A percentile compares a stretch with the other conserved stretches of the same genome.
phyloP scores from a whole-genome alignment of 2,329 filamentous ascomycete species.

The Dactylonectria estremocensis region DNA sequence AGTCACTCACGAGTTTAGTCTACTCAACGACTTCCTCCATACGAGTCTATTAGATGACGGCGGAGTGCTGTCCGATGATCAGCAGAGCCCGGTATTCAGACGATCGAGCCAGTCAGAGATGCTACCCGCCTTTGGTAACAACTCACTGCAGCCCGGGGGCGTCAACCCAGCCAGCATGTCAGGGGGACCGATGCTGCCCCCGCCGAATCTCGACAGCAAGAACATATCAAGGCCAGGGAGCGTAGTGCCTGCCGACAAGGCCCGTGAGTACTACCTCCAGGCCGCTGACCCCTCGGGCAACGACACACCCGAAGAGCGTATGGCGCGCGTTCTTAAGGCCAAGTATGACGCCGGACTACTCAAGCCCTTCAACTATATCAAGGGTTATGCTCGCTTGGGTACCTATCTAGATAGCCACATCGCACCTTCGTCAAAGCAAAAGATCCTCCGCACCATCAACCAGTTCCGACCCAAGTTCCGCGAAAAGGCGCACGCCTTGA shows the following conservation, averaged over 20 bases:
- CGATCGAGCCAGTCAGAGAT: conserved; percentile 63
- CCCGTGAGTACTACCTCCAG: conserved; percentile 95
- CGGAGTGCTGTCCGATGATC: conserved; percentile 78
- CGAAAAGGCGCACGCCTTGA: conserved; percentile 92
- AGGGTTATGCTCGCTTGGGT: conserved; percentile 91
- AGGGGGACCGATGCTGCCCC: conserved; percentile 63
- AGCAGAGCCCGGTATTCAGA: conserved; percentile 63
- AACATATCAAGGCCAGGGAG: conserved; percentile 74
- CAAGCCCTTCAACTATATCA: conserved; percentile 98
- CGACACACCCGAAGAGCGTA: conserved; percentile 90
- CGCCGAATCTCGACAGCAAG: conserved; percentile 62
- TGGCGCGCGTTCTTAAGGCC: conserved; percentile 93
- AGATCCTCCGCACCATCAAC: conserved; percentile 92
- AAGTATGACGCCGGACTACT: conserved; percentile 97
- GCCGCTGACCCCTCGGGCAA: conserved; percentile 93
- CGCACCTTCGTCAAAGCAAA: conserved; percentile 85
- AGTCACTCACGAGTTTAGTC: conserved; percentile 95
- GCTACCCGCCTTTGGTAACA: conserved; percentile 64
- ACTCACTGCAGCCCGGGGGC: conserved; percentile 44
- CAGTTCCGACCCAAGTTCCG: conserved; percentile 96
- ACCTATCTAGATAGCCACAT: conserved; percentile 94
- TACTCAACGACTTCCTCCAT: conserved; percentile 96
- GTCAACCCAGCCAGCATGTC: conserved; percentile 43
- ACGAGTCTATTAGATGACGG: conserved; percentile 91
- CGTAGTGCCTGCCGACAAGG: conserved; percentile 77